Evolutionary conservation across 805 yeast species (phyloP).

Genomic region (Groenewaldozyma salmanticensis): DNA sequence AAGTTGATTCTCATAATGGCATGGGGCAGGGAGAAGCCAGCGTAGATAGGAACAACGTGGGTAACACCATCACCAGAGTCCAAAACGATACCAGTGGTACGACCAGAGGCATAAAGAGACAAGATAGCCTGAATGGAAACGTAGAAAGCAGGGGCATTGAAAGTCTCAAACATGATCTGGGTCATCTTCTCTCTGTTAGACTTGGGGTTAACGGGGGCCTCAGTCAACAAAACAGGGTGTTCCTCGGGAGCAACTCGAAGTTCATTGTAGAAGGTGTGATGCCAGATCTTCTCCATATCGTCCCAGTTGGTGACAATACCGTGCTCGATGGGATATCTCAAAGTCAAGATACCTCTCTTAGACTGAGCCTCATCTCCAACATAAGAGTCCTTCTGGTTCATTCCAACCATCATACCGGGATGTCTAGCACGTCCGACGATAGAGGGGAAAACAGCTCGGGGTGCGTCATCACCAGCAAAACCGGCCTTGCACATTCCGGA

Average conservation of each 20-base stretch:
- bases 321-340: slow-evolving; percentile 99
- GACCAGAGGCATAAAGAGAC: slow-evolving; percentile 97
- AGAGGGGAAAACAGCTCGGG: slow-evolving; percentile 99
- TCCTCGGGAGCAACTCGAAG: slow-evolving; percentile 99
- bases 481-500: slow-evolving; percentile 99
- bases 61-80: slow-evolving; percentile 99
- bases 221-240: slow-evolving; percentile 98
- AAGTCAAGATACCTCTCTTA: slow-evolving; percentile 98
- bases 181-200: slow-evolving; percentile 99
- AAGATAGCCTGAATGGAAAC: slow-evolving; percentile 97
- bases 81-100: slow-evolving; percentile 99
- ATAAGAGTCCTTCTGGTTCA: slow-evolving; percentile 99
- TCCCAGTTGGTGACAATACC: slow-evolving; percentile 99
- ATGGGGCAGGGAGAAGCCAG: slow-evolving; percentile 98
- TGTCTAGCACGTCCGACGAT: slow-evolving; percentile 99
- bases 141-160: slow-evolving; percentile 99
- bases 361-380: slow-evolving; percentile 99
- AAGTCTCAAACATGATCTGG: slow-evolving; percentile 97
- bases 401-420: slow-evolving; percentile 99
- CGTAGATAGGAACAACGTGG: slow-evolving; percentile 99
- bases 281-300: slow-evolving; percentile 99
- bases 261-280: slow-evolving; percentile 99
- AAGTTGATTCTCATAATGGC: slow-evolving; percentile 97
- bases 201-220: slow-evolving; percentile 99
- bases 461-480: slow-evolving; percentile 99